These are phyloP conservation scores for Chenopodium album DNA, from an alignment of 148 eudicot species.

Conservation along the genomic window DNA sequence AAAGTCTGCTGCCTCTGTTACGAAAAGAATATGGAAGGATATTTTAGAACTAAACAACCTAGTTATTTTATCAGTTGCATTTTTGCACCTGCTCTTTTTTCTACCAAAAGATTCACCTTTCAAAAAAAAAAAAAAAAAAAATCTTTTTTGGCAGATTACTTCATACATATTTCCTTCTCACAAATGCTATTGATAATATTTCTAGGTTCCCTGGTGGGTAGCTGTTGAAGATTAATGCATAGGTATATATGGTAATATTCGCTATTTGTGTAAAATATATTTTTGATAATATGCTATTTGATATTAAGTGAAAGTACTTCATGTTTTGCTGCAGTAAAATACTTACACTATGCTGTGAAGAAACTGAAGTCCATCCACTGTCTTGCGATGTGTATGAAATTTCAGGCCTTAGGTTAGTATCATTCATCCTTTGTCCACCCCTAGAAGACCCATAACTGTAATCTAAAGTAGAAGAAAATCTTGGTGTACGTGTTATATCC, in stretches of 20 bases:
- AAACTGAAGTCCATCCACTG: slow-evolving; percentile 50
- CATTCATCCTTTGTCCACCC: slow-evolving; percentile 42
- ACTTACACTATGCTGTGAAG: slow-evolving; percentile 46
- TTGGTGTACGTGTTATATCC: slow-evolving; percentile 46
- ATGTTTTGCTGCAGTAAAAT: not conserved
- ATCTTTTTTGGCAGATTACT: not conserved
- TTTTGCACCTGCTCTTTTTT: too few relatives aligned
- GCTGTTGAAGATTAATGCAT: not conserved
- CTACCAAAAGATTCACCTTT: not conserved
- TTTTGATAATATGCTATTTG: not conserved
- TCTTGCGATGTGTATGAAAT: slow-evolving; percentile 54
- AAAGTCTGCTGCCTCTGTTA: not conserved
- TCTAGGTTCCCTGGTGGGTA: not conserved
- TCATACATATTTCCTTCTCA: not conserved
- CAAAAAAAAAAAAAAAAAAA: too few relatives aligned
- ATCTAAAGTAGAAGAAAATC: slow-evolving; percentile 59
- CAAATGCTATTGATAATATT: not conserved
- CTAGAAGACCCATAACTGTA: slow-evolving; percentile 51
- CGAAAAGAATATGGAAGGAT: not conserved
- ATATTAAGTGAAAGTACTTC: not conserved
- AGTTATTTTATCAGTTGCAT: not conserved
- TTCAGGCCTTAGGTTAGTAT: slow-evolving; percentile 38
- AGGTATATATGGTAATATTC: too few relatives aligned
- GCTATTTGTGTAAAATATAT: not conserved
- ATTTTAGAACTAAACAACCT: not conserved